phyloP scores from a whole-genome alignment of 805 yeast species.

The Kazachstania psychrophila region DNA sequence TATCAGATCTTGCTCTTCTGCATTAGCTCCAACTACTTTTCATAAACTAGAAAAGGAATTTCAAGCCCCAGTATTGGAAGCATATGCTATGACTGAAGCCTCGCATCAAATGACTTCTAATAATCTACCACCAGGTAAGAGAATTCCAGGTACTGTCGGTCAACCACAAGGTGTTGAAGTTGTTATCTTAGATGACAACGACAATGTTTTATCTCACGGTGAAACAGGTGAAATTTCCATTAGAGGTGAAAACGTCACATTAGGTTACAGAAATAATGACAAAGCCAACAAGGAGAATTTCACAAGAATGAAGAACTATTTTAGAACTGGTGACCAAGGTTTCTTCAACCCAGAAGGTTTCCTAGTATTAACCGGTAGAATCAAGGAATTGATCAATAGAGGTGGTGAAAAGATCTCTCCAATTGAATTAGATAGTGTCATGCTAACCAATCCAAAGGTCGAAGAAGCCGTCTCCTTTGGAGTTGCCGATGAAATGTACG shows the following conservation, averaged over 20 bases:
- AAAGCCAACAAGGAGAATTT: slow-evolving; percentile 63
- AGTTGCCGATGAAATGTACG: slow-evolving; percentile 56
- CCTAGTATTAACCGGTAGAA: slow-evolving; percentile 55
- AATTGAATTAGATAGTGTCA: slow-evolving; percentile 53
- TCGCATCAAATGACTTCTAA: slow-evolving; percentile 76
- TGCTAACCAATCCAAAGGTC: slow-evolving; percentile 54
- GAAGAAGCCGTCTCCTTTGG: slow-evolving; percentile 66
- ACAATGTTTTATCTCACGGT: slow-evolving; percentile 41
- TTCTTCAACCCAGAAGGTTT: slow-evolving; percentile 49
- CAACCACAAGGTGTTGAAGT: slow-evolving; percentile 62
- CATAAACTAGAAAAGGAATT: slow-evolving; percentile 46
- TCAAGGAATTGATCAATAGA: slow-evolving; percentile 65
- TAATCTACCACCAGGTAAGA: slow-evolving; percentile 51
- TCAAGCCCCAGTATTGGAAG: slow-evolving; percentile 63
- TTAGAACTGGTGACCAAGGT: slow-evolving; percentile 78
- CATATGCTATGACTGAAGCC: slow-evolving; percentile 76
- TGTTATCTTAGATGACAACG: slow-evolving; percentile 44
- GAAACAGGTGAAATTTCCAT: slow-evolving; percentile 60
- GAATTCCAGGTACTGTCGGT: slow-evolving; percentile 68
- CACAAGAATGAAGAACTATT: slow-evolving; percentile 46
- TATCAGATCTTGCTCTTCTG: slow-evolving; percentile 63
- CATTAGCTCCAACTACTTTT: slow-evolving; percentile 59
- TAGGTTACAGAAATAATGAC: slow-evolving; percentile 61
- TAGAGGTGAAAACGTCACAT: slow-evolving; percentile 58
- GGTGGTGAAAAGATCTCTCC: slow-evolving; percentile 77